Conservation (phyloP, 768 basidiomycete genomes). For the Cystobasidium onofrii region DNA sequence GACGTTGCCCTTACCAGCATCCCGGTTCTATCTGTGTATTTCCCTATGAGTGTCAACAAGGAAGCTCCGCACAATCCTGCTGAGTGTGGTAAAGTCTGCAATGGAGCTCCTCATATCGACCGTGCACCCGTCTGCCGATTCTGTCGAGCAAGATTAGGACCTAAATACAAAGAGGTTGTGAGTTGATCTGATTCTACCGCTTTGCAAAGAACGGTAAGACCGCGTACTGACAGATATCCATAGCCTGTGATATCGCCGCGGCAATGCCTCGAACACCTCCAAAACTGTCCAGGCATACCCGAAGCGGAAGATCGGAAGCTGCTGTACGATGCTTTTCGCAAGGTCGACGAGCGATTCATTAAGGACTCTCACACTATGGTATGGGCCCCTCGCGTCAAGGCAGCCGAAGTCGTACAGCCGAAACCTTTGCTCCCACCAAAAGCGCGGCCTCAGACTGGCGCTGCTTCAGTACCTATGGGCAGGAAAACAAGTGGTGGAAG, state of each 20-base stretch:
- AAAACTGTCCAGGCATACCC: not conserved
- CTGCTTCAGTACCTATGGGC: not conserved
- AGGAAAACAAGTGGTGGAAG: not conserved
- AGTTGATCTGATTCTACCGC: not conserved
- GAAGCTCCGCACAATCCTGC: not conserved
- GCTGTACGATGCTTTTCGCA: not conserved
- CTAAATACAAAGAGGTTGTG: not conserved
- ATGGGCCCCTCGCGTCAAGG: not conserved
- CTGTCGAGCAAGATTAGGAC: not conserved
- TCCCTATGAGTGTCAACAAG: not conserved
- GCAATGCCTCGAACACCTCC: not conserved
- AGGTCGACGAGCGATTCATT: not conserved
- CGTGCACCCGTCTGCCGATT: not conserved
- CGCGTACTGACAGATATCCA: not conserved
- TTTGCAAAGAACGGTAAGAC: not conserved
- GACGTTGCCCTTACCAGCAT: not conserved
- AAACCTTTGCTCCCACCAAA: not conserved
- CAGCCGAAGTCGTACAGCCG: not conserved
- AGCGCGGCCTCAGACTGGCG: not conserved
- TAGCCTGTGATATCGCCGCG: not conserved
- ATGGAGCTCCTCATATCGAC: not conserved
- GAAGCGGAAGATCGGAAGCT: not conserved
- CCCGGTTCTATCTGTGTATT: not conserved
- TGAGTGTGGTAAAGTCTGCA: not conserved
- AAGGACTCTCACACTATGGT: not conserved